phyloP scores from a whole-genome alignment of 495 filamentous ascomycete species.

The Aspergillus nanangensis region DNA sequence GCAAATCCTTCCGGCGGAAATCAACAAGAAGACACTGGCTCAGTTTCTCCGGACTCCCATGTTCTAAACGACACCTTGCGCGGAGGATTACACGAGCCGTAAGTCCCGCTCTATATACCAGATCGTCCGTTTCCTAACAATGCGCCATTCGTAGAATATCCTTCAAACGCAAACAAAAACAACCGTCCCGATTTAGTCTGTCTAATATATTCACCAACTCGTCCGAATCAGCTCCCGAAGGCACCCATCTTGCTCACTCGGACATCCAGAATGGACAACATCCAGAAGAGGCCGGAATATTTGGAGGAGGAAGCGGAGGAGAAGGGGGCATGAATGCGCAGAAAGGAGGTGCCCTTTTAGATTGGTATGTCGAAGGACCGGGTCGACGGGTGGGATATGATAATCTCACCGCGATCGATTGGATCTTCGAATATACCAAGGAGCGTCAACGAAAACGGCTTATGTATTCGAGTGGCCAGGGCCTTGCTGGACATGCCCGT shows the following conservation, averaged over 20 bases:
- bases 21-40: conserved; percentile 2
- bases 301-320: conserved; percentile 15
- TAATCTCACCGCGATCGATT: conserved; percentile 96
- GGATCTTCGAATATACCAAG: conserved; percentile 99
- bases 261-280: conserved; percentile 19
- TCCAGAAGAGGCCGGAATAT: conserved; percentile 2
- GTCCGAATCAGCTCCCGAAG: conserved; percentile 15
- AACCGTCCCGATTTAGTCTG: conserved; percentile 50
- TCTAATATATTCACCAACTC: conserved; percentile 47
- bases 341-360: conserved; percentile 64
- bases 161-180: conserved; percentile 82
- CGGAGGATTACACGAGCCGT: conserved; percentile 46
- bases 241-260: conserved; percentile 16
- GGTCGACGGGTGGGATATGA: conserved; percentile 92
- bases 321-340: conserved; percentile 37
- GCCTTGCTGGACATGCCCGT: conserved; percentile 66
- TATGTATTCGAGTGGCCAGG: conserved; percentile 63
- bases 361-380: conserved; percentile 91
- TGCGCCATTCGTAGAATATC: conserved; percentile 48
- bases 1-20: conserved; percentile 5
- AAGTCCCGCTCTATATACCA: conserved; percentile 5
- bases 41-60: neutral
- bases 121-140: conserved; percentile 9
- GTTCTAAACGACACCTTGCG: conserved; percentile 45
- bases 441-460: conserved; percentile 82